Base-by-base conservation (phyloP, 129 eudicot species). In the Ambrosia artemisiifolia region DNA sequence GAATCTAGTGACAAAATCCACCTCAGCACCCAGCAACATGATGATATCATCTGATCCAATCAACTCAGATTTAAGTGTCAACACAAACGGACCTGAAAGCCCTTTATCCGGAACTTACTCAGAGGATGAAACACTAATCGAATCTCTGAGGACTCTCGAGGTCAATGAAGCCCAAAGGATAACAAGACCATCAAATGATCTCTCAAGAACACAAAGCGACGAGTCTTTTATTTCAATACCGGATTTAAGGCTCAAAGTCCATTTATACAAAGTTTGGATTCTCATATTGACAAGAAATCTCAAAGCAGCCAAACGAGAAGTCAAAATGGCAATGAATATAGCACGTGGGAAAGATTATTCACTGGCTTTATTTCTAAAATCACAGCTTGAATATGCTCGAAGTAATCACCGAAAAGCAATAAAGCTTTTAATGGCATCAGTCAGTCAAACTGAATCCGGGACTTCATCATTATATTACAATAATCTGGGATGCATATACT, bases 231-330 rank as follows among this genome's bases (percentile, higher is more conserved):
- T 90, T 56, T 75, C 80, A 63, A 71, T 55, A 14, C 75, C 73
- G 42, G 91, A 88, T 80, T 56, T 91, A 64, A 84, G 88, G 70
- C 88, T 87, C 46, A 88, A 90, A 81, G 78, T 85, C 83, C 96
- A 88, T 53, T 85, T 93, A 50, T 93, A 80, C 95, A 89, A 85
- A 78, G 83, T 89, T 70, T 84, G 83, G 70, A 70, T 87, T 79
- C 87, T 93, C 24, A 85, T 89, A 17, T 85, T 93, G 43, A 83
- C 84, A 11, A 76, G 98, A 73, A 90, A 88, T 70, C 89, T 86
- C 3, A 87, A 93, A 84, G 92, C 95, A 51, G 98, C 96, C 35
- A 93, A 90, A 79, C 92, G 91, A 55, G 98, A 93, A 79, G 89
- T 90, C 53, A 93, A 89, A 83, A 65, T 85, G 89, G 96, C 95